Percentiles rank a stretch among this genome's conserved stretches.
phyloP scores from a whole-genome alignment of 2,329 filamentous ascomycete genomes.

The Proliferodiscus dingleyae region DNA sequence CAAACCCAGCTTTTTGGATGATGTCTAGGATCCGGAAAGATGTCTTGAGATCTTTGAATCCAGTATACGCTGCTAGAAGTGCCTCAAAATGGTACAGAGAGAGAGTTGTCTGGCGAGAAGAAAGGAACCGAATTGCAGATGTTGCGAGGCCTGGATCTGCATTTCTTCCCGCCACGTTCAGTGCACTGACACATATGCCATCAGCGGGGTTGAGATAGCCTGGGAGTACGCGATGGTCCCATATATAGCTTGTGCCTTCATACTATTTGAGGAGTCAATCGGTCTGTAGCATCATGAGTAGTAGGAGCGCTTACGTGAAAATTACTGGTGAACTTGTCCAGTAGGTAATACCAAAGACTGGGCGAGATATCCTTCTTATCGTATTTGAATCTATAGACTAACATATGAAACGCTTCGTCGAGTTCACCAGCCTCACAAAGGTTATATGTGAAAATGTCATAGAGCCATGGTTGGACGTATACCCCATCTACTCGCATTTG shows the following conservation, averaged over 20 bases:
- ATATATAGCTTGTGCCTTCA: constrained; percentile 62
- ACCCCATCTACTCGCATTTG: constrained; percentile 55
- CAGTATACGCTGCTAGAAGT: constrained; percentile 66
- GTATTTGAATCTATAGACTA: constrained; percentile 50
- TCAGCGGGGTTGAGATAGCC: constrained; percentile 58
- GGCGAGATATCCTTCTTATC: constrained; percentile 42
- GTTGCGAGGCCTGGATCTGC: constrained; percentile 66
- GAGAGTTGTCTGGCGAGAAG: constrained; percentile 52
- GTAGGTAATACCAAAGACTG: constrained; percentile 62
- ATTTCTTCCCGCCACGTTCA: constrained; percentile 66
- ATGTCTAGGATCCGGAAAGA: constrained; percentile 68
- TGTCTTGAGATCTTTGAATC: constrained; percentile 53
- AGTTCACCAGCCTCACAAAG: constrained; percentile 69
- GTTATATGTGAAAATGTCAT: constrained; percentile 70
- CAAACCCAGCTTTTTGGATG: constrained; percentile 62
- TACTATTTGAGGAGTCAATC: constrained; percentile 44
- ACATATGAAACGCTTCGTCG: constrained; percentile 68
- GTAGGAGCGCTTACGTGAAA: constrained; percentile 47
- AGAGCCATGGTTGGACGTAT: constrained; percentile 64
- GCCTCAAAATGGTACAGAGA: constrained; percentile 72
- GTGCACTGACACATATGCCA: constrained; percentile 60
- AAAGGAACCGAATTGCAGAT: constrained; percentile 63
- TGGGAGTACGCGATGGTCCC: constrained; percentile 60
- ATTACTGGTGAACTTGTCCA: constrained; percentile 68
- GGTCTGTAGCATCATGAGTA: constrained; percentile 9